phyloP scores from a whole-genome alignment of 164 flowering plant genomes.

The Echeveria elegans region DNA sequence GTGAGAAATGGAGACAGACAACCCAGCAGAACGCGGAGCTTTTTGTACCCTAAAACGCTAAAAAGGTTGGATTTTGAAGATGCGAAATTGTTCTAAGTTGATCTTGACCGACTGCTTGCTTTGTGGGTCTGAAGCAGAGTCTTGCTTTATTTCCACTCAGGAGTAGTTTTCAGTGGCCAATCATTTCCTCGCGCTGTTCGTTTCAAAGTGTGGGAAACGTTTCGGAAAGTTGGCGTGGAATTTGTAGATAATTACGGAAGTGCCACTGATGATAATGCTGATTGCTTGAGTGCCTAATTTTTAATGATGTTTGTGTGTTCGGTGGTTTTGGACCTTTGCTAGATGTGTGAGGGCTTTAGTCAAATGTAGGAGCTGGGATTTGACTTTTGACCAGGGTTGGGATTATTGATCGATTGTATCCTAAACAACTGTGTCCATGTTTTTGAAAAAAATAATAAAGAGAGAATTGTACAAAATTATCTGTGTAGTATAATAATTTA shows the following conservation, averaged over 20 bases:
- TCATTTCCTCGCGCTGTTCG: conserved; percentile 4
- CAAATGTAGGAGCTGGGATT: no score
- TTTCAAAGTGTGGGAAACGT: neutral
- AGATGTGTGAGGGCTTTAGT: no score
- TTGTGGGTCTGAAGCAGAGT: conserved; percentile 8
- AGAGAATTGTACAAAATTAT: no score
- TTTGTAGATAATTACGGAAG: neutral
- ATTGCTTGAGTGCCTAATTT: no score
- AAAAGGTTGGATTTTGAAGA: neutral
- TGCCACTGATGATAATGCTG: neutral
- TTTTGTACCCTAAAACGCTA: neutral
- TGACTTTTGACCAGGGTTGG: no score
- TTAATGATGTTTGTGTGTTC: neutral
- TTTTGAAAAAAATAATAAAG: no score
- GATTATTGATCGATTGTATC: no score
- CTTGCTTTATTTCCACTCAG: neutral
- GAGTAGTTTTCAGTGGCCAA: neutral
- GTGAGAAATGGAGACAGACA: neutral
- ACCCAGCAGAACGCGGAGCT: neutral
- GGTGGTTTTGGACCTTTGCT: no score
- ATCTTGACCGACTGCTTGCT: neutral
- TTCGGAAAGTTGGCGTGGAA: neutral
- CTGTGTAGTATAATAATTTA: no score
- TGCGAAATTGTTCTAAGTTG: neutral
- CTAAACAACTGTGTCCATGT: no score